Evolutionary conservation across 2,329 filamentous ascomycete species (phyloP).

Genomic region (Nannizzia gypsea): DNA sequence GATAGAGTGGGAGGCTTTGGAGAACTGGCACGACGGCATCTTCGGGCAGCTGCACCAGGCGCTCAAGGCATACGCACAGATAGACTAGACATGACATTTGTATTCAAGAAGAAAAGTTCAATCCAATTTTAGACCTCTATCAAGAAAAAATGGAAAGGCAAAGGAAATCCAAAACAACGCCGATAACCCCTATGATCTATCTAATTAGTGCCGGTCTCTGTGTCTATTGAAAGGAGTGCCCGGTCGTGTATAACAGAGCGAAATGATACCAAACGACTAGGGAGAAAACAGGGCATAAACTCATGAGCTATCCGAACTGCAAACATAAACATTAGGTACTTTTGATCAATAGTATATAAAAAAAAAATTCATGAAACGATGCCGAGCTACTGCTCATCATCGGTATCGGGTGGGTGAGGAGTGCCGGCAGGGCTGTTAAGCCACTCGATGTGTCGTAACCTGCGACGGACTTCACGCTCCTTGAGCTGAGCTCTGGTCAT

Average conservation of each 20-base stretch:
- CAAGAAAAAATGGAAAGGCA: not conserved
- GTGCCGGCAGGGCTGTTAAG: constrained; percentile 78
- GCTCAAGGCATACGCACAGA: constrained; percentile 28
- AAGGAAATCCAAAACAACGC: not conserved
- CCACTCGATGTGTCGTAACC: constrained; percentile 71
- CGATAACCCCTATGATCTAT: not conserved
- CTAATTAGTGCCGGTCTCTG: not conserved
- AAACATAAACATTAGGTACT: constrained; percentile 6
- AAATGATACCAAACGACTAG: not conserved
- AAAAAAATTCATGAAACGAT: not conserved
- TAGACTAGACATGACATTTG: constrained; percentile 8
- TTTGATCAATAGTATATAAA: constrained; percentile 3
- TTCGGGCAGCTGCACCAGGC: constrained; percentile 35
- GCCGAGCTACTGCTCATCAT: constrained; percentile 49
- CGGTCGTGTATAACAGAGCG: not conserved
- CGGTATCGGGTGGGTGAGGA: constrained; percentile 62
- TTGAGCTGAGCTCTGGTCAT: constrained; percentile 93
- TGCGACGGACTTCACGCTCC: constrained; percentile 75
- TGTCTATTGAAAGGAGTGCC: not conserved
- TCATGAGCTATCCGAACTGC: constrained; percentile 1
- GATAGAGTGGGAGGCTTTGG: constrained; percentile 5
- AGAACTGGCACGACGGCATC: constrained; percentile 8
- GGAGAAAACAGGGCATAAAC: constrained; percentile 1
- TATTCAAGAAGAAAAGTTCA: not conserved
- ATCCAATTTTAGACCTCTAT: not conserved